Conservation (phyloP, 495 filamentous ascomycete genomes). For the Aspergillus leporis region DNA sequence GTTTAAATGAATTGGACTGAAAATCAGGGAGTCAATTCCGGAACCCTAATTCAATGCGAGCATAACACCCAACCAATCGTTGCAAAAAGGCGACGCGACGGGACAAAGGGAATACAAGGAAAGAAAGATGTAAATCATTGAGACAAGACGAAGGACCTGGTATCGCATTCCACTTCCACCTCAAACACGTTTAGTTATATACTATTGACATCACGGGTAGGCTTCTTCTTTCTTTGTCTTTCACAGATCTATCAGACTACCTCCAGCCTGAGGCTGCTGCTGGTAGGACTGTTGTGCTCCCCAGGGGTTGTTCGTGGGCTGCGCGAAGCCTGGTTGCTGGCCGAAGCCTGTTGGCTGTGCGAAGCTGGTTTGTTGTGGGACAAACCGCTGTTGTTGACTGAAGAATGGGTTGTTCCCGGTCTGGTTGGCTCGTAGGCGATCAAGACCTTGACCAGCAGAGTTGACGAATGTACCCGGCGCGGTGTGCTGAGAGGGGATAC, state of each 20-base stretch:
- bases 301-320: conserved; percentile 69
- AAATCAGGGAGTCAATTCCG: not conserved
- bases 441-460: conserved; percentile 77
- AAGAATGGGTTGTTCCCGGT: conserved; percentile 95
- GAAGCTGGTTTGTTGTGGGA: conserved; percentile 59
- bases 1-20: conserved; percentile 1
- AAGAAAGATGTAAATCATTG: not conserved
- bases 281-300: conserved; percentile 54
- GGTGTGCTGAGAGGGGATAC: conserved; percentile 96
- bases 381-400: conserved; percentile 51
- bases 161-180: conserved; percentile 2
- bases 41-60: conserved; percentile 6
- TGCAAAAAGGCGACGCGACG: not conserved
- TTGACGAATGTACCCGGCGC: conserved; percentile 97
- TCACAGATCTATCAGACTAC: conserved; percentile 92
- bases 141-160: conserved; percentile 4
- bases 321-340: conserved; percentile 50
- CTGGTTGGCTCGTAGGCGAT: conserved; percentile 65
- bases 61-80: conserved; percentile 5
- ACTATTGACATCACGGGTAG: not conserved
- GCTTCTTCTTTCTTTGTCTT: conserved; percentile 17
- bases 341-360: conserved; percentile 29
- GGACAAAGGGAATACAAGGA: conserved; percentile 1
- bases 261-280: conserved; percentile 63
- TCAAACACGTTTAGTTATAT: conserved; percentile 1